Base-by-base conservation (phyloP, 768 basidiomycete genomes). In the Coprinopsis cinerea region DNA sequence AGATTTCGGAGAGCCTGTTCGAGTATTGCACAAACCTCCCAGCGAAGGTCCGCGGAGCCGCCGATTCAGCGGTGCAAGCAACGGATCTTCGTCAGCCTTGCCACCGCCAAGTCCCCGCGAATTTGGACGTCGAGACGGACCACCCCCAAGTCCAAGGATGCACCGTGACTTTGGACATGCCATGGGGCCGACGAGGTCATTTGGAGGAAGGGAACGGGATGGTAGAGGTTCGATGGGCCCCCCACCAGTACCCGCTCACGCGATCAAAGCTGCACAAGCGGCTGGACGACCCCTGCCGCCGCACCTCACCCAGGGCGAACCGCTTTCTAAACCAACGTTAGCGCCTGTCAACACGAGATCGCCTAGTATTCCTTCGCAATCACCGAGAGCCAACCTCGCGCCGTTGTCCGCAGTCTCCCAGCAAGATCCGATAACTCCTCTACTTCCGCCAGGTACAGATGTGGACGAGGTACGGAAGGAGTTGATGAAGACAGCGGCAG, bases 401-500 rank as follows among this genome's bases (percentile, higher is more conserved):
- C 74, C 73, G 22, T 55, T 68, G 3, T 58, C 65, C 10, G 56
- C 61, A 13, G 50, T 64, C 7, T 69, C 76, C 35, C 77, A 76
- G 17, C 54, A 61, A 17, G 51, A 59, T 10, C 60, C 63, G 32
- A 51, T 53, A 17, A 46, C 67, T 11, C 59, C 71, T 20, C 67
- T 73, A 22, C 59, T 59, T 30, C 48, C 71, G 6, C 59, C 61
- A 22, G 62, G 70, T 2, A 59, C 68, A 27, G 80, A 82, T 48
- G 59, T 87, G 25, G 85, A 90, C 44, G 80, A 80, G 45, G 77
- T 71, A n/a, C 75, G 78, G 50, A 86, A 87, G 62, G 80, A 82
- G 40, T 68, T 83, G 15, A 92, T 93, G 92, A 90, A 91, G 52
- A 77, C 66, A 48, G 88, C 88, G 4, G 92, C 92, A 1, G 90